Evolutionary conservation across 371 early-diverging fungal genomes (phyloP), one percentile per base, ranked within the genome.

Genomic region (Actinomortierella ambigua): DNA sequence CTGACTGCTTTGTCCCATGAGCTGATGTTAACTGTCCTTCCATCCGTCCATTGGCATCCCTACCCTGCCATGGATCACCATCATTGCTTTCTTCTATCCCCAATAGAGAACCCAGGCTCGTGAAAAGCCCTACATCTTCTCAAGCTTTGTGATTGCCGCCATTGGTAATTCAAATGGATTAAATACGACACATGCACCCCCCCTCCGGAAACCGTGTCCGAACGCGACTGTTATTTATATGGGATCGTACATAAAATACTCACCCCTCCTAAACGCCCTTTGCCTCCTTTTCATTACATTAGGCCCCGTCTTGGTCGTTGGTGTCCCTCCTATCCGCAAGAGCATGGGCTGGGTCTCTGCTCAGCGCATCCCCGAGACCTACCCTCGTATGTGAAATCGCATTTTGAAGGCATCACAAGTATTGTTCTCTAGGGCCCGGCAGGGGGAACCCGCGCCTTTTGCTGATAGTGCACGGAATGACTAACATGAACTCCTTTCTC

Each of bases 111-210:
- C 57, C 50, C 47, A 49, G 28, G 73, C 73, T 55, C 42, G 39
- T 44, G 44, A 54, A 27, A 71, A 63, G 59, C 73, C 73, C 47
- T 71, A 71, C 73, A 71, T 71, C 66, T 71, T 71, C 53, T 55
- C 63, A 65, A 71, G 73, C 44, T 71, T 71, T 27, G 73, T 71
- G 39, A 48, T 71, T n/a, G 73, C 73, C 48, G 73, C 73, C 43
- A 65, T 71, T 24, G 73, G 73, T 71, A 71, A 26, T 24, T 9
- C 24, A 27, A 48, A 50, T 7, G 15, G 8, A 41, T 41, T 23
- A 15, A 50, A 26, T 3, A 26, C 3, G 7, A 23, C 23, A 14
- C 23, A 6, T 14, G 5, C 23, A 17, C 26, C 23, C 49, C 20
- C 26, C 8, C 49, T 2, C 49, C 49, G 20, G 26, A 20, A 15